These are phyloP conservation scores for Oryza meyeriana DNA, from an alignment of 176 grass and related monocot genomes.

Conservation along the genomic window DNA sequence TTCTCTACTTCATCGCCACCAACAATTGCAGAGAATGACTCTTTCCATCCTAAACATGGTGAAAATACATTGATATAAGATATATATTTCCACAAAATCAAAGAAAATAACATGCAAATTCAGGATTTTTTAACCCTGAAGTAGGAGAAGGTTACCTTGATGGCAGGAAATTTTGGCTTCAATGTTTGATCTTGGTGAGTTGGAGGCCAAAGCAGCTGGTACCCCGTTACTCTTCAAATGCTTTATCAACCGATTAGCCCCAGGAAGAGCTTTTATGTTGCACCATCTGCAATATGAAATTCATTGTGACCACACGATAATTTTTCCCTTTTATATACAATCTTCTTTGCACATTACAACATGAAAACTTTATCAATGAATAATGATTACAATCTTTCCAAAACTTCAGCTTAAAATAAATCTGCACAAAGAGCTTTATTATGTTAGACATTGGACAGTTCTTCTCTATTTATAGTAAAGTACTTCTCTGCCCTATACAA, in stretches of 20 bases:
- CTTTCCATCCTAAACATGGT: slow-evolving; percentile 73
- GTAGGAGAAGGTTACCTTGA: slow-evolving; percentile 50
- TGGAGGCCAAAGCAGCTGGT: slow-evolving; percentile 79
- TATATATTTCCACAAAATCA: slow-evolving; percentile 4
- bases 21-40: slow-evolving; percentile 77
- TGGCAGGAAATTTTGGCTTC: slow-evolving; percentile 81
- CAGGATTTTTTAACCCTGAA: background rate
- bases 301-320: background rate
- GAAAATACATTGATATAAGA: slow-evolving; percentile 23
- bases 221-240: slow-evolving; percentile 69
- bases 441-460: background rate
- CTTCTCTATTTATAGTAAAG: background rate
- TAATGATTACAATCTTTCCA: background rate
- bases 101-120: slow-evolving; percentile 6
- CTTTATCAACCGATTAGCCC: slow-evolving; percentile 73
- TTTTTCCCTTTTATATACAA: background rate
- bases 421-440: background rate
- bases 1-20: slow-evolving; percentile 82
- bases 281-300: slow-evolving; percentile 64
- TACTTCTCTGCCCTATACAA: background rate
- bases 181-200: slow-evolving; percentile 87
- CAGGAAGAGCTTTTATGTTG: slow-evolving; percentile 85
- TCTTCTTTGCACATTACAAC: background rate
- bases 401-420: background rate
- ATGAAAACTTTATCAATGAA: slow-evolving; percentile 2